Evolutionary conservation across 305 asterid genomes (phyloP).

Genomic region (Ajuga reptans): DNA sequence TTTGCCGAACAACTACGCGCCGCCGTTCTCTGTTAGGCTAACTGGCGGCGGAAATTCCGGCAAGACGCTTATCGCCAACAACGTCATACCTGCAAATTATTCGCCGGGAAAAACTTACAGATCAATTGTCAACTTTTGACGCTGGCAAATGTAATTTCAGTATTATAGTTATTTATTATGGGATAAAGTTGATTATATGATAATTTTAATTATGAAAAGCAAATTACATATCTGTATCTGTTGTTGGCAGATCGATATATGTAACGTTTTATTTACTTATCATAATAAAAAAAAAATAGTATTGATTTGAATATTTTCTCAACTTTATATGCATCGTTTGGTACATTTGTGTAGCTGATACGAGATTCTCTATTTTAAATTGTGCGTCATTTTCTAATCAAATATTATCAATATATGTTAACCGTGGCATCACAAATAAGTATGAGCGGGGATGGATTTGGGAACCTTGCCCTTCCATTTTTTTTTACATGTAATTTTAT

Average conservation of each 20-base stretch:
- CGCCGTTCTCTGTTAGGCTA: conserved; percentile 53
- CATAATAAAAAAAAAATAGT: too few relatives aligned
- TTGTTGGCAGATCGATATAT: background rate
- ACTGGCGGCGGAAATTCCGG: conserved; percentile 28
- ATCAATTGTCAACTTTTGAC: conserved; percentile 41
- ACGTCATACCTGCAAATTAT: conserved; percentile 38
- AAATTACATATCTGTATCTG: background rate
- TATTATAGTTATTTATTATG: background rate
- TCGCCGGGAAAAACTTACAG: conserved; percentile 30
- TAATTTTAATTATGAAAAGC: background rate
- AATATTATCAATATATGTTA: too few relatives aligned
- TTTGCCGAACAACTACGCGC: conserved; percentile 27
- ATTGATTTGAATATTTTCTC: too few relatives aligned
- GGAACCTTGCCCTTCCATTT: too few relatives aligned
- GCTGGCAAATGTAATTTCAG: background rate
- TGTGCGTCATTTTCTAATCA: too few relatives aligned
- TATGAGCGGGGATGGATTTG: too few relatives aligned
- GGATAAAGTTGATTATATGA: background rate
- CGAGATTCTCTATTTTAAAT: too few relatives aligned
- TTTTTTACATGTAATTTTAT: too few relatives aligned
- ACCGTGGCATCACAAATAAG: too few relatives aligned
- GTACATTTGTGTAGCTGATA: too few relatives aligned
- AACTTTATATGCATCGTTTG: too few relatives aligned
- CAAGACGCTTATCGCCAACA: conserved; percentile 29
- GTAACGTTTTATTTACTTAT: too few relatives aligned